A percentile compares a stretch with the other conserved stretches of the same genome.
Evolutionary conservation across 768 basidiomycete species (phyloP).

Genomic region (Aureoboletus auriporus): DNA sequence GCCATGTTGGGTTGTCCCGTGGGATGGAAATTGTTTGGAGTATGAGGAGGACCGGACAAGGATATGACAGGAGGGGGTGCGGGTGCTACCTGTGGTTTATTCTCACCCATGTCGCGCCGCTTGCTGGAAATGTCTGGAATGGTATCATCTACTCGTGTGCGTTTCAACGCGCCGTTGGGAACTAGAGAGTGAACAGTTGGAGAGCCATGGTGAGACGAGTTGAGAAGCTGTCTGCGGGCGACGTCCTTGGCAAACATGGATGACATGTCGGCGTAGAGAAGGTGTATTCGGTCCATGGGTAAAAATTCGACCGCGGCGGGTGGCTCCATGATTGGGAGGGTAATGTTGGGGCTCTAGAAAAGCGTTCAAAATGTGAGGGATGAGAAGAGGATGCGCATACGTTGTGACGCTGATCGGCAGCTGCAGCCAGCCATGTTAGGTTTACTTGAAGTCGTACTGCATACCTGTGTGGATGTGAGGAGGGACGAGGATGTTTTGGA

Average conservation of each 20-base stretch:
- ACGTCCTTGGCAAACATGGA: slow-evolving; percentile 60
- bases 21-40: slow-evolving; percentile 16
- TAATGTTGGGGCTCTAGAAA: slow-evolving; percentile 31
- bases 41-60: slow-evolving; percentile 17
- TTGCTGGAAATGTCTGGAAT: slow-evolving; percentile 46
- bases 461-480: slow-evolving; percentile 43
- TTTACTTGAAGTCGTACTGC: slow-evolving; percentile 62
- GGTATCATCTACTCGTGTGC: slow-evolving; percentile 55
- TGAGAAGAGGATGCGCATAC: slow-evolving; percentile 32
- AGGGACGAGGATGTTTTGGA: neutral
- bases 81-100: slow-evolving; percentile 43
- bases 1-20: slow-evolving; percentile 13
- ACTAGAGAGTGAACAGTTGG: slow-evolving; percentile 14
- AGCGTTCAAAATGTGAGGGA: slow-evolving; percentile 5
- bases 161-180: slow-evolving; percentile 45
- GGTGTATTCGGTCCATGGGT: slow-evolving; percentile 57
- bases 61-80: slow-evolving; percentile 30
- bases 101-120: slow-evolving; percentile 67
- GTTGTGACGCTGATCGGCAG: slow-evolving; percentile 54
- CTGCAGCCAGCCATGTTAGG: slow-evolving; percentile 64
- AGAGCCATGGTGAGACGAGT: slow-evolving; percentile 25
- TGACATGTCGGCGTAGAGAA: slow-evolving; percentile 61
- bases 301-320: slow-evolving; percentile 49
- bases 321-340: slow-evolving; percentile 56
- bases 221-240: slow-evolving; percentile 38